Percentiles rank a stretch among this genome's conserved stretches.
These are phyloP conservation scores for Passiflora organensis DNA, from an alignment of 345 rosid genomes.

Conservation along the genomic window DNA sequence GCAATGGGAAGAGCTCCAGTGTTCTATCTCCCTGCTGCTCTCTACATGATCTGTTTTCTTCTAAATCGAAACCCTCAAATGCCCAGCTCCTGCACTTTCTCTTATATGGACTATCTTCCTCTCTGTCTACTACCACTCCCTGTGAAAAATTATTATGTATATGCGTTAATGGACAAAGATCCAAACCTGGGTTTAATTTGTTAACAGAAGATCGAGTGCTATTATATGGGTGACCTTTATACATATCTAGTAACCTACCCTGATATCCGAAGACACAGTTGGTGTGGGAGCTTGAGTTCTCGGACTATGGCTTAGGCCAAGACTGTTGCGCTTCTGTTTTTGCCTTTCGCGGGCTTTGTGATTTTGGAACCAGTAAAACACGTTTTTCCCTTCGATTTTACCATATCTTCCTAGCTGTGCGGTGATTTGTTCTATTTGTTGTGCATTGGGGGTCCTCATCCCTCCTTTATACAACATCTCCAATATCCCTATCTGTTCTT, in stretches of 20 bases:
- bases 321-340: slow-evolving; percentile 79
- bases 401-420: slow-evolving; percentile 72
- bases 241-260: slow-evolving; percentile 19
- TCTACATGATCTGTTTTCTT: slow-evolving; percentile 28
- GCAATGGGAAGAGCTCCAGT: slow-evolving; percentile 93
- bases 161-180: neutral
- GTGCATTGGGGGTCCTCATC: slow-evolving; percentile 91
- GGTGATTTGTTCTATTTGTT: slow-evolving; percentile 90
- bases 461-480: slow-evolving; percentile 88
- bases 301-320: slow-evolving; percentile 48
- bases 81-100: slow-evolving; percentile 90
- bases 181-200: neutral
- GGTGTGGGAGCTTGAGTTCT: slow-evolving; percentile 31
- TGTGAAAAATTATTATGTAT: slow-evolving; percentile 5
- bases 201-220: too few species aligned
- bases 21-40: slow-evolving; percentile 59
- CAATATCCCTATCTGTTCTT: slow-evolving; percentile 89
- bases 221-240: too few species aligned
- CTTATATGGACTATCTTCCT: slow-evolving; percentile 64
- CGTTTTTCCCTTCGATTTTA: slow-evolving; percentile 95
- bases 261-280: slow-evolving; percentile 40
- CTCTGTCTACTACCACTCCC: slow-evolving; percentile 34
- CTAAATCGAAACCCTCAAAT: slow-evolving; percentile 60
- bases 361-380: slow-evolving; percentile 98
- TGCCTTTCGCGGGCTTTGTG: slow-evolving; percentile 99